Evolutionary conservation across 768 basidiomycete species (phyloP), one percentile per base, ranked within the genome.

Genomic region (Ramaria sp.): DNA sequence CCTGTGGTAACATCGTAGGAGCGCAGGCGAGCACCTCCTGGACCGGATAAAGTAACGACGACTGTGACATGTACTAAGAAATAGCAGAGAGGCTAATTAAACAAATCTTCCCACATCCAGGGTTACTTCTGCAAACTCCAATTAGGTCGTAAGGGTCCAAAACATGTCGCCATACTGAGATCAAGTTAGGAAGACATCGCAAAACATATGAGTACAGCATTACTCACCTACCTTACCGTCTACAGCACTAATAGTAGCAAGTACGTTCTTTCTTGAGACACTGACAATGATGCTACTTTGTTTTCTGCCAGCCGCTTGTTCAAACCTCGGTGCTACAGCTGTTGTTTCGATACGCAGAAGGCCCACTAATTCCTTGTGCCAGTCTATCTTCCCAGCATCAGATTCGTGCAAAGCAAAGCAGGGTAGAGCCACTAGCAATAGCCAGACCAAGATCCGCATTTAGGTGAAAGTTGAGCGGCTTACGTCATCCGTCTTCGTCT

Each of bases 371-470:
- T 74, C 67, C 60, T 81, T 86, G 67, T 96, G 78, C 93, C 93
- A 97, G 71, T 95, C 92, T 43, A 93, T 76, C 42, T 85, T 70
- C 42, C 88, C 88, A 52, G 80, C 85, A 55, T 91, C 86, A 22
- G 83, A 77, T 62, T 85, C 76, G 57, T 87, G 82, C 32, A 86
- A 67, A 25, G 82, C 82, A 5, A 38, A 49, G 25, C 34, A 39
- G 18, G 55, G 47, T 24, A 20, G 22, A 13, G 43, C 3, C n/a
- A 28, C 30, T 22, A 56, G 22, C 22, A 44, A 47, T 2, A 55
- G 42, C 50, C 49, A 47, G 13, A 28, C n/a, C 5, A 49, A 37
- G 8, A 64, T 25, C 25, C 61, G 0, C 9, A 59, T 59, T 16
- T 62, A n/a, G 25, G n/a, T 60, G 38, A 18, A 66, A 54, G 27